Base-by-base conservation (phyloP, 805 yeast species). In the Candida coleopterorum region DNA sequence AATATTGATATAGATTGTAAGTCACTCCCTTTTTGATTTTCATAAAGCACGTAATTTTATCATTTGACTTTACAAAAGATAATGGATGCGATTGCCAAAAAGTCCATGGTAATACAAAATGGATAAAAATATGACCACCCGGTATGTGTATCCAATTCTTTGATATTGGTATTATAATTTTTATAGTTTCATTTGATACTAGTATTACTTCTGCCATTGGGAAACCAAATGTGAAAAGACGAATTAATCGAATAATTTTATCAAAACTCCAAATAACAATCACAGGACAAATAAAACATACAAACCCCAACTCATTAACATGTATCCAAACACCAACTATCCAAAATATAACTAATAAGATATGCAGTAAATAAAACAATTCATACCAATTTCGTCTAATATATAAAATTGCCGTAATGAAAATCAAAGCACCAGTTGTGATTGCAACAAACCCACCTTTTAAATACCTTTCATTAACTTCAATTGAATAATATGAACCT, bases 51-150 rank as follows among this genome's bases (percentile, higher is more conserved):
- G 48, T 47, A 17, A 65, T 51, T 6, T 45, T 40, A 28, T 46
- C 48, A 10, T 50, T 54, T 34, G 60, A 38, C 32, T 54, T 59
- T 20, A 58, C 52, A 49, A 20, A 32, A 30, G 73, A 64, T 49
- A 68, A 68, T 4, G 72, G 72, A 47, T 67, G 72, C 9, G 70
- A 60, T 49, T 67, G 71, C 71, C 72, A 67, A 56, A 65, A 66
- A 41, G 58, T 53, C 2, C 63, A 46, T 16, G 70, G 62, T 43
- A 64, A 53, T 25, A 64, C 35, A 48, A 67, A 66, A 48, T 63
- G 60, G 29, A 68, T 52, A 50, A 48, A 68, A 1, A 68, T 64
- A 48, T 58, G 62, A 33, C 62, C 55, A 31, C 67, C 61, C 16
- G 73, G 68, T 47, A 47, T 49, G 9, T 69, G 52, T 37, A 52